phyloP scores from a whole-genome alignment of 768 basidiomycete species.

The Mycena pura region DNA sequence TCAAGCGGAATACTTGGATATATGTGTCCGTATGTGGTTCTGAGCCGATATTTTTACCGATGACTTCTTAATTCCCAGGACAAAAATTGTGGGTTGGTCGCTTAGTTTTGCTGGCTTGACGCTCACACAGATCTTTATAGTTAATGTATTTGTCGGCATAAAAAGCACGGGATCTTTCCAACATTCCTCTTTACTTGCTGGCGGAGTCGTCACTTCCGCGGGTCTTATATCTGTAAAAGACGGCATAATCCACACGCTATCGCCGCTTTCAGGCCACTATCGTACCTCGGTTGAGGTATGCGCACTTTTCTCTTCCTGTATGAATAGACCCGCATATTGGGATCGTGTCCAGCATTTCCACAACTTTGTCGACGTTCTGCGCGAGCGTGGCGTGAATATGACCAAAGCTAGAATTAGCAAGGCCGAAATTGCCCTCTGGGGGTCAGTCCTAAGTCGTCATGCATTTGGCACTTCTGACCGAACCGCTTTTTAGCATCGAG shows the following conservation, averaged over 20 bases:
- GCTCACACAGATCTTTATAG: conserved; percentile 33
- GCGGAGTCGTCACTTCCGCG: conserved; percentile 68
- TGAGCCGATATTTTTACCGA: not conserved
- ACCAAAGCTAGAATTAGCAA: conserved; percentile 65
- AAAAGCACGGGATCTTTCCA: conserved; percentile 62
- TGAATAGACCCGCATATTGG: not conserved
- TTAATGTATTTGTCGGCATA: conserved; percentile 72
- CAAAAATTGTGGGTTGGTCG: conserved; percentile 53
- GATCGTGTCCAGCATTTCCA: conserved; percentile 57
- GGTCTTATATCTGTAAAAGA: conserved; percentile 70
- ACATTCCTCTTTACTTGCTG: conserved; percentile 66
- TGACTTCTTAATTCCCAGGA: conserved; percentile 43
- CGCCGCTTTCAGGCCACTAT: conserved; percentile 74
- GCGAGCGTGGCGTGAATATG: conserved; percentile 63
- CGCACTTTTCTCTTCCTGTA: not conserved
- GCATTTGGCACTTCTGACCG: too few relatives aligned
- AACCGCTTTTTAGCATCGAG: conserved; percentile 50
- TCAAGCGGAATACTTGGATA: conserved; percentile 71
- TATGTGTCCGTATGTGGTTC: conserved; percentile 60
- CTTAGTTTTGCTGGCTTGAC: conserved; percentile 1
- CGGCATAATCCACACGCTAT: conserved; percentile 64
- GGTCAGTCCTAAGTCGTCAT: conserved; percentile 41
- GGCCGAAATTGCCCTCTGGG: conserved; percentile 64
- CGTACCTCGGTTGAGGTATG: conserved; percentile 62
- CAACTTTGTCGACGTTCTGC: conserved; percentile 58